A percentile compares a stretch with the other conserved stretches of the same genome.
phyloP scores from a whole-genome alignment of 257 asterid species.

The Vinca minor region DNA sequence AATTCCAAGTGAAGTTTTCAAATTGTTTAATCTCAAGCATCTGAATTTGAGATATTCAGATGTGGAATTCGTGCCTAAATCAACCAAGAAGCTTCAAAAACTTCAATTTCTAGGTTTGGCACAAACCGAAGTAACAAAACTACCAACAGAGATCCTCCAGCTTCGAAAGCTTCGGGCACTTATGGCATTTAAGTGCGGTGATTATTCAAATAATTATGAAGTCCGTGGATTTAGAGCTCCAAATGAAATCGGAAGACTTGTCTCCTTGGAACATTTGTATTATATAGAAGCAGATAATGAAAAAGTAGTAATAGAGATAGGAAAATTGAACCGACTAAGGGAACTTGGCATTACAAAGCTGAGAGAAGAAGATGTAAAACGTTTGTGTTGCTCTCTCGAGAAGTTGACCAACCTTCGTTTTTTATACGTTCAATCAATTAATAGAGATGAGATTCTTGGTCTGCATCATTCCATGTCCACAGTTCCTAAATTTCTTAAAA shows the following conservation, averaged over 20 bases:
- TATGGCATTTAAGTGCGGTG: background rate
- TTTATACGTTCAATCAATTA: background rate
- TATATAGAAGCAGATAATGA: too few species aligned
- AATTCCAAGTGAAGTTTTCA: constrained; percentile 6
- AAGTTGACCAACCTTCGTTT: constrained; percentile 11
- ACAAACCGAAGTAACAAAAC: background rate
- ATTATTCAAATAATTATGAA: background rate
- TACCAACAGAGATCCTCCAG: constrained; percentile 6
- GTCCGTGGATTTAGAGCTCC: background rate
- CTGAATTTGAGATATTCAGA: background rate
- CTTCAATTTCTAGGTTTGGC: constrained; percentile 7
- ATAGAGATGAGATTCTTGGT: constrained; percentile 10
- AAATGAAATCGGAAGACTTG: too few species aligned
- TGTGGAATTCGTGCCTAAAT: background rate
- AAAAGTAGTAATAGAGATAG: too few species aligned
- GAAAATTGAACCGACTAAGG: too few species aligned
- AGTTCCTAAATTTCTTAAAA: background rate
- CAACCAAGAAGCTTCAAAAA: too few species aligned
- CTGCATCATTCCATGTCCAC: background rate
- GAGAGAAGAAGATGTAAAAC: too few species aligned
- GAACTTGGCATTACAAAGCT: too few species aligned
- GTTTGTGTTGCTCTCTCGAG: too few species aligned
- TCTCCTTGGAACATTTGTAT: too few species aligned
- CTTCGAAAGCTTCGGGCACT: constrained; percentile 5
- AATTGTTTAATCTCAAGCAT: too few species aligned